Base-by-base conservation (phyloP, 2,329 filamentous ascomycete genomes). In the Fusarium sp. region DNA sequence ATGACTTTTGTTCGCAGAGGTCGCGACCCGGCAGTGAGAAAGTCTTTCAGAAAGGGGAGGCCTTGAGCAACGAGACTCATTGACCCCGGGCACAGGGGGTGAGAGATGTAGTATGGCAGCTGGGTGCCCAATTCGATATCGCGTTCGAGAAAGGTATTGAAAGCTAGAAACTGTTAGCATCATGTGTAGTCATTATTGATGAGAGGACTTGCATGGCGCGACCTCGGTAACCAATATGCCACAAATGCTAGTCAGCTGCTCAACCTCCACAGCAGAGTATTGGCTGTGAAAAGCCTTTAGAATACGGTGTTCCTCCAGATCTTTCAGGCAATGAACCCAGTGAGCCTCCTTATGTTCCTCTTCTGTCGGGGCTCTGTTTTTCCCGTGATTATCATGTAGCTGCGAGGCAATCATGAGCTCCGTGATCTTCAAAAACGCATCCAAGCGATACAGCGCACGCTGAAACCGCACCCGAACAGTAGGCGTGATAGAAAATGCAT, bases 391-490 rank as follows among this genome's bases (percentile, higher is more conserved):
- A 2, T 59, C 53, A 14, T 47, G 11, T 4, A 42, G 42, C 1
- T 38, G 12, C 4, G 27, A 56, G 11, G 15, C 20, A 11, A 22
- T 13, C 20, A 49, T 29, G 9, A 20, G 13, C 31, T 64, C 7
- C 20, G 13, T 46, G 49, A 70, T 39, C 2, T 65, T 36, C 9
- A 49, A 6, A 20, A 27, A 49, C 11, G 47, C 57, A 2, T 52
- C 36, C 31, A 70, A 22, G 11, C 65, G 68, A 38, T 70, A 70
- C 3, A 70, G 18, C 14, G 61, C 27, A 17, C 68, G 61, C 22
- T 70, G 65, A 3, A 70, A 52, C 2, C 60, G 67, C 5, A 52
- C 27, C 2, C 45, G 44, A n/a, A 65, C 65, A 14, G 11, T 20
- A 13, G 53, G 20, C 3, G 60, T 69, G n/a, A 59, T 15, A 36